Conservation (phyloP, 2,329 filamentous ascomycete species). For the Chaetomium sp. region DNA sequence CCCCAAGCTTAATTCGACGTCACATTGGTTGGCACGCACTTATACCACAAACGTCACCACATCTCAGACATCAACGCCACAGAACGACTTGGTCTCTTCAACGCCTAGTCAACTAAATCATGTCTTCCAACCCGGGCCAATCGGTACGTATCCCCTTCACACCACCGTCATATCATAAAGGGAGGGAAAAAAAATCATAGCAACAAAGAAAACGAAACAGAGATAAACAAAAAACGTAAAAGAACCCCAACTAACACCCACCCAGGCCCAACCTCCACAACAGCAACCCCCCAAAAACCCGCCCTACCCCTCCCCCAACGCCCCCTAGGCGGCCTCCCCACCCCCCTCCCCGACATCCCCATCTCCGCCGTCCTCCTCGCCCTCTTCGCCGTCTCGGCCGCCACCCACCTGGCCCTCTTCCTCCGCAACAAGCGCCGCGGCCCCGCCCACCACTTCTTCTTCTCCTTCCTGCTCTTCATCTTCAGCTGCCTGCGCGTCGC, state of each 20-base stretch:
- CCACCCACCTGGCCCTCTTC: constrained; percentile 61
- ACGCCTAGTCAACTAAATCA: not conserved
- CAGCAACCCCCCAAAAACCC: not conserved
- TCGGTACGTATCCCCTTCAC: not conserved
- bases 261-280: not conserved
- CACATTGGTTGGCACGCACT: not conserved
- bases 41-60: not conserved
- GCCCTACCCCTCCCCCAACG: constrained; percentile 33
- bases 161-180: not conserved
- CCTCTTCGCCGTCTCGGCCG: constrained; percentile 56
- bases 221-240: not conserved
- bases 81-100: not conserved
- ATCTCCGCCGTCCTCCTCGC: constrained; percentile 64
- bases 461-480: constrained; percentile 59
- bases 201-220: not conserved
- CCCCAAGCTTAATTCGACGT: not conserved
- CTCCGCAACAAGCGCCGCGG: constrained; percentile 51
- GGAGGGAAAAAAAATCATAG: not conserved
- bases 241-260: not conserved
- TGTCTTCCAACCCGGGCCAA: constrained; percentile 14
- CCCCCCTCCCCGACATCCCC: constrained; percentile 61
- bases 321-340: constrained; percentile 61
- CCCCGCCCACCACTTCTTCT: constrained; percentile 56
- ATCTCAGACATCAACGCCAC: not conserved
- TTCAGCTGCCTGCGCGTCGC: constrained; percentile 59